Base-by-base conservation (phyloP, 768 basidiomycete genomes). In the Mycena haematopus region DNA sequence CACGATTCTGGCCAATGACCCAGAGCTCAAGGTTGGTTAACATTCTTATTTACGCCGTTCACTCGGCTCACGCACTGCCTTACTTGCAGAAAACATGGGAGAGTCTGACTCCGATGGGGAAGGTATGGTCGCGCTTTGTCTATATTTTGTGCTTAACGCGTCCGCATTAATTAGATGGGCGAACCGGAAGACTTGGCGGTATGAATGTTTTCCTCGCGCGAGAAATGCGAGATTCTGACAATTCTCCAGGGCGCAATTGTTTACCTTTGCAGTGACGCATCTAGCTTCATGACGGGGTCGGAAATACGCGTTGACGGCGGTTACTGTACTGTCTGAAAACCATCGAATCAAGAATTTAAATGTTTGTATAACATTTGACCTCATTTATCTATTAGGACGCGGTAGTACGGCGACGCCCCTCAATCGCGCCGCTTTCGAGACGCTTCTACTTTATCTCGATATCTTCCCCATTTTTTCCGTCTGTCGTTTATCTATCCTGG, bases 161-260 rank as follows among this genome's bases (percentile, higher is more conserved):
- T 36, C 5, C 36, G 14, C 36, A 10, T 40, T 65, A 92, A 10
- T 40, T 65, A 92, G 91, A 87, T 98, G 84, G 96, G 93, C 52
- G 89, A 96, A 63, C 95, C 96, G 11, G 92, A 96, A 66, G 96
- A 99, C 71, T 80, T 96, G 63, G 86, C 93, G 66, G 93, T 89
- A 68, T 27, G 84, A 38, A 40, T n/a, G 40, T 54, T 1, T 38
- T 21, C 21, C 11, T 10, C 45, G 17, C 8, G 46, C 17, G 46
- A 29, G 29, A 50, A 57, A 42, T 50, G 3, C 17, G 6, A 6
- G 19, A n/a, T 42, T 42, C 69, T 29, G 63, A 59, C 25, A 63
- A 33, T 15, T 3, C 40, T 21, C 21, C 71, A 92, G 90, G 92
- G 92, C 19, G 94, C 96, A 25, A 83, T 96, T 69, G 91, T 98